phyloP scores from a whole-genome alignment of 768 basidiomycete species.

The Hemileccinum rubropunctum region DNA sequence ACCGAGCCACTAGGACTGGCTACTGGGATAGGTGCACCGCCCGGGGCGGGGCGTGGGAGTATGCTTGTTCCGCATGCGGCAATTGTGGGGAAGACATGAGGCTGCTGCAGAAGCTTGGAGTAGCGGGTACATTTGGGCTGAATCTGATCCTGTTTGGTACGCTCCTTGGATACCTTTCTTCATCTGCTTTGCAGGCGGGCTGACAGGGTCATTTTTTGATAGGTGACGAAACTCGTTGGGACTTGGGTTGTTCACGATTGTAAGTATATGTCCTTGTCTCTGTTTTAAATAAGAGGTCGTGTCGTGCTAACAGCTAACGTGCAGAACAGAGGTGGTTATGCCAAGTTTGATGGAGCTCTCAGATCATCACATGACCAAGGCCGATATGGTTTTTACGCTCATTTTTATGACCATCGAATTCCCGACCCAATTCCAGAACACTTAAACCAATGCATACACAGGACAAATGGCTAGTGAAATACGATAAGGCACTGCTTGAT shows the following conservation, averaged over 20 bases:
- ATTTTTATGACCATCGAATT: too few relatives aligned
- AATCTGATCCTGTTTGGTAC: constrained; percentile 73
- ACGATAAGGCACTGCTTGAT: constrained; percentile 3
- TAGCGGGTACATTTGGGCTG: constrained; percentile 47
- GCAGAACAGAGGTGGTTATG: too few relatives aligned
- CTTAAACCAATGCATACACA: constrained; percentile 11
- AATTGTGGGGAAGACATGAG: constrained; percentile 14
- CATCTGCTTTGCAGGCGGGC: too few relatives aligned
- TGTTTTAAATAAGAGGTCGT: too few relatives aligned
- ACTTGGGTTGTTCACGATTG: constrained; percentile 64
- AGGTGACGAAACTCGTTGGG: constrained; percentile 72
- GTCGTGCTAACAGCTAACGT: not conserved
- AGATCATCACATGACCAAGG: too few relatives aligned
- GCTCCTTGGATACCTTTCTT: not conserved
- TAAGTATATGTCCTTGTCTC: constrained; percentile 36
- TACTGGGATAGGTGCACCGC: constrained; percentile 6
- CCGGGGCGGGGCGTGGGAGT: constrained; percentile 1
- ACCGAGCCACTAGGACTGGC: constrained; percentile 18
- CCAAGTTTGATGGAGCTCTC: too few relatives aligned
- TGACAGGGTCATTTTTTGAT: not conserved
- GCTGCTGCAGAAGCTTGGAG: constrained; percentile 21
- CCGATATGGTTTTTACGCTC: too few relatives aligned
- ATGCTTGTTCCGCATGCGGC: constrained; percentile 13
- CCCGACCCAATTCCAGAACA: not conserved
- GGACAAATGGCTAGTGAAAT: constrained; percentile 5